phyloP scores from a whole-genome alignment of 352 stramenopile species.

The Blastocystis sp. region DNA sequence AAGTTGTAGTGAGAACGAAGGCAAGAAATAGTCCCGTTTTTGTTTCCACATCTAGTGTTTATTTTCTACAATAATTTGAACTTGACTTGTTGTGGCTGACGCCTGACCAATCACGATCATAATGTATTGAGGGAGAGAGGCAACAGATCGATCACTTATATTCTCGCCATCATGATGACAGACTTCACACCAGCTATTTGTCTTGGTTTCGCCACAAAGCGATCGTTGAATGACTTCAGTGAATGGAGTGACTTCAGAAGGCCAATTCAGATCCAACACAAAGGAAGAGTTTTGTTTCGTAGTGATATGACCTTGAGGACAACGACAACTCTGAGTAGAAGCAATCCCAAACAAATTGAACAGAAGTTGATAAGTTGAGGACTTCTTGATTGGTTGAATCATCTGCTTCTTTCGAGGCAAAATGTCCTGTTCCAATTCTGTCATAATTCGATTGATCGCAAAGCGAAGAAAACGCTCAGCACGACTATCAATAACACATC shows the following conservation, averaged over 20 bases:
- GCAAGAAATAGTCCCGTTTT: constrained; percentile 3
- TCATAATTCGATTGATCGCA: constrained; percentile 4
- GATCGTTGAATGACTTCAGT: constrained; percentile 69
- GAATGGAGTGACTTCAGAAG: constrained; percentile 63
- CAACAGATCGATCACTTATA: constrained; percentile 70
- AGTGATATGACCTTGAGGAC: constrained; percentile 5
- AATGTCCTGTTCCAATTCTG: background rate
- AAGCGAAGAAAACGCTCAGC: constrained; percentile 39
- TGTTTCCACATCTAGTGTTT: constrained; percentile 12
- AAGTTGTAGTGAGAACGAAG: background rate
- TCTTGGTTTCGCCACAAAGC: constrained; percentile 69
- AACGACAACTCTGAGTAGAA: background rate
- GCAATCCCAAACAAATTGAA: background rate
- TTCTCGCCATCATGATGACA: constrained; percentile 70
- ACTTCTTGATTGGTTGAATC: background rate
- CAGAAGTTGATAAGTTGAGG: background rate
- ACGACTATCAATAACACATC: background rate
- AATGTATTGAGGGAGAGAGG: constrained; percentile 66
- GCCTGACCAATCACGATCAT: background rate
- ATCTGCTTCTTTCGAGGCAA: background rate
- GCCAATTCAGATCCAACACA: constrained; percentile 2
- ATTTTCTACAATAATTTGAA: background rate
- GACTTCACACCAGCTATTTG: constrained; percentile 70
- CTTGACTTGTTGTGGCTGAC: background rate
- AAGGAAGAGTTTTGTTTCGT: constrained; percentile 24